phyloP scores from a whole-genome alignment of 192 early-diverging fungal genomes.

The Spizellomyces punctatus region DNA sequence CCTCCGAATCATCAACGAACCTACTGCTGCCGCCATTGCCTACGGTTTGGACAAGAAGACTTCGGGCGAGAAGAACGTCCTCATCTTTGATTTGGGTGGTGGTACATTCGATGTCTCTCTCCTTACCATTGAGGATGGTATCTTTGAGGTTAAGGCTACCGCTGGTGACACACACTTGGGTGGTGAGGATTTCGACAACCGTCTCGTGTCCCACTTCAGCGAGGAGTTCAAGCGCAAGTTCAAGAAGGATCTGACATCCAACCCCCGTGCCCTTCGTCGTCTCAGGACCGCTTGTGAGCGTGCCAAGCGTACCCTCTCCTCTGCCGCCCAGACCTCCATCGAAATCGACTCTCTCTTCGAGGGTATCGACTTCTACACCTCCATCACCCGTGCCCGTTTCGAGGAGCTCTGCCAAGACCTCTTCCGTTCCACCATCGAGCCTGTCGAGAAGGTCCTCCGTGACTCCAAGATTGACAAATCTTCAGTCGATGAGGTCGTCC shows the following conservation, averaged over 20 bases:
- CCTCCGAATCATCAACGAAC: slow-evolving; percentile 99
- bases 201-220: slow-evolving; percentile 91
- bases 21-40: slow-evolving; percentile 98
- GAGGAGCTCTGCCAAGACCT: slow-evolving; percentile 98
- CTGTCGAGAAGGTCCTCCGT: slow-evolving; percentile 94
- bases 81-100: slow-evolving; percentile 97
- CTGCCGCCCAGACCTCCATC: slow-evolving; percentile 90
- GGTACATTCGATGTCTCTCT: slow-evolving; percentile 99
- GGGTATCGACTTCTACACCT: slow-evolving; percentile 97
- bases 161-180: slow-evolving; percentile 99
- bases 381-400: slow-evolving; percentile 97
- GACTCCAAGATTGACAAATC: slow-evolving; percentile 96
- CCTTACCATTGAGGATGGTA: slow-evolving; percentile 94
- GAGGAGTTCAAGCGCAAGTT: slow-evolving; percentile 98
- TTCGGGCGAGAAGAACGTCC: slow-evolving; percentile 85
- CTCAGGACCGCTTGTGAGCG: slow-evolving; percentile 97
- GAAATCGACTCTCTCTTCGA: slow-evolving; percentile 97
- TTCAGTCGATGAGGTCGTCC: slow-evolving; percentile 89
- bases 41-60: slow-evolving; percentile 98
- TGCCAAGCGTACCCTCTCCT: slow-evolving; percentile 96
- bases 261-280: slow-evolving; percentile 93
- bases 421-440: slow-evolving; percentile 93
- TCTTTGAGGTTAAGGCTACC: slow-evolving; percentile 98
- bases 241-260: slow-evolving; percentile 91
- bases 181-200: slow-evolving; percentile 99